Percentiles rank a stretch among this genome's conserved stretches.
Evolutionary conservation across 1,139 yeast genomes (phyloP).

Genomic region (Candida buenavistaensis): DNA sequence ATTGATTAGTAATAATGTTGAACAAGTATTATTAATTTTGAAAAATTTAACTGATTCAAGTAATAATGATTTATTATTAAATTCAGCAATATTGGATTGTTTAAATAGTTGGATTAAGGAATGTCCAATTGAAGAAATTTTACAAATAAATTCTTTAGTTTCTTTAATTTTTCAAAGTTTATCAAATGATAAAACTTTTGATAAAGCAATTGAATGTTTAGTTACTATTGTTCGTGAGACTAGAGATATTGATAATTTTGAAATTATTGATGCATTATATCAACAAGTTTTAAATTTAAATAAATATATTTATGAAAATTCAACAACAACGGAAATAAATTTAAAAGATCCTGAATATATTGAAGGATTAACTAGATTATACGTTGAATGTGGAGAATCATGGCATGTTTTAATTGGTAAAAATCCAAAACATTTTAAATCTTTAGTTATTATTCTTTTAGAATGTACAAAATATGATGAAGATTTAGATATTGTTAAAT

Average conservation of each 20-base stretch:
- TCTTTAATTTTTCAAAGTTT: conserved; percentile 70
- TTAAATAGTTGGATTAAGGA: conserved; percentile 90
- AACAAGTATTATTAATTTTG: conserved; percentile 63
- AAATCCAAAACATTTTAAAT: conserved; percentile 67
- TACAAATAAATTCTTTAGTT: conserved; percentile 63
- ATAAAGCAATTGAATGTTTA: conserved; percentile 84
- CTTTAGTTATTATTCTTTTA: conserved; percentile 73
- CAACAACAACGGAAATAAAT: conserved; percentile 28
- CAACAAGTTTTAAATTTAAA: conserved; percentile 64
- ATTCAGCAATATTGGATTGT: conserved; percentile 63
- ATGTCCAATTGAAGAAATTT: conserved; percentile 66
- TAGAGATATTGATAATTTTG: conserved; percentile 64
- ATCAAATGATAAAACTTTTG: conserved; percentile 66
- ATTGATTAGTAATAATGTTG: conserved; percentile 67
- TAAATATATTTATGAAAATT: conserved; percentile 38
- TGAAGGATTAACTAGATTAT: conserved; percentile 72
- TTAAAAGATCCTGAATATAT: conserved; percentile 69
- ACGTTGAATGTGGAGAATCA: conserved; percentile 91
- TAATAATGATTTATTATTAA: conserved; percentile 16
- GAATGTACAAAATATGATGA: conserved; percentile 63
- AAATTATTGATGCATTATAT: conserved; percentile 65
- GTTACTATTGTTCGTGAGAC: conserved; percentile 80
- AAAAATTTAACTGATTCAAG: conserved; percentile 44
- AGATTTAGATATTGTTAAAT: conserved; percentile 85
- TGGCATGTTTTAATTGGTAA: conserved; percentile 90